These are phyloP conservation scores for Trichomonascaceae sp. DNA, from an alignment of 1,139 yeast species.

Conservation along the genomic window DNA sequence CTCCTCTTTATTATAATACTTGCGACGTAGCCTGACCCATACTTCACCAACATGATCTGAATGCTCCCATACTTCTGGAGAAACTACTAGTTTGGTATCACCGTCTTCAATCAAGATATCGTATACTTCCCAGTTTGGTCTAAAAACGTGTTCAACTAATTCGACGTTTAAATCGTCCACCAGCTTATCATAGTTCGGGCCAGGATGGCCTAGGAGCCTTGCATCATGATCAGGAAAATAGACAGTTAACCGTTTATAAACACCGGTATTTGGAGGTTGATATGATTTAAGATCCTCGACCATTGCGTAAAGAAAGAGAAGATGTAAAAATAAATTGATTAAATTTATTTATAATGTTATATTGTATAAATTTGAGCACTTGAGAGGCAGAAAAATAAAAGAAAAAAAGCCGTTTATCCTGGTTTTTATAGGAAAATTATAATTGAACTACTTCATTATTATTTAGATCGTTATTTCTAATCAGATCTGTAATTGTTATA, in stretches of 20 bases:
- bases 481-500: too few species aligned
- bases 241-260: background rate
- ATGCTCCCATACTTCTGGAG: background rate
- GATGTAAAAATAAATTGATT: background rate
- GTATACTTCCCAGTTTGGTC: background rate
- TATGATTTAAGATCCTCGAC: background rate
- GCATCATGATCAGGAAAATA: background rate
- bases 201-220: background rate
- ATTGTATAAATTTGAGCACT: background rate
- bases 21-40: background rate
- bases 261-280: background rate
- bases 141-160: background rate
- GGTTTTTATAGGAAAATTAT: too few species aligned
- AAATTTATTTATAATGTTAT: background rate
- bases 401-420: too few species aligned
- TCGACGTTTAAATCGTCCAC: background rate
- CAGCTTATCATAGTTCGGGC: background rate
- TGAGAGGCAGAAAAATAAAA: background rate
- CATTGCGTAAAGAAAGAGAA: background rate
- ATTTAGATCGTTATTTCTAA: too few species aligned
- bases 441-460: too few species aligned
- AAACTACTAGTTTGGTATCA: background rate
- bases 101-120: background rate
- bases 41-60: background rate
- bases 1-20: background rate